Evolutionary conservation across 2,329 filamentous ascomycete species (phyloP).

Genomic region (Arthrinium phaeospermum): DNA sequence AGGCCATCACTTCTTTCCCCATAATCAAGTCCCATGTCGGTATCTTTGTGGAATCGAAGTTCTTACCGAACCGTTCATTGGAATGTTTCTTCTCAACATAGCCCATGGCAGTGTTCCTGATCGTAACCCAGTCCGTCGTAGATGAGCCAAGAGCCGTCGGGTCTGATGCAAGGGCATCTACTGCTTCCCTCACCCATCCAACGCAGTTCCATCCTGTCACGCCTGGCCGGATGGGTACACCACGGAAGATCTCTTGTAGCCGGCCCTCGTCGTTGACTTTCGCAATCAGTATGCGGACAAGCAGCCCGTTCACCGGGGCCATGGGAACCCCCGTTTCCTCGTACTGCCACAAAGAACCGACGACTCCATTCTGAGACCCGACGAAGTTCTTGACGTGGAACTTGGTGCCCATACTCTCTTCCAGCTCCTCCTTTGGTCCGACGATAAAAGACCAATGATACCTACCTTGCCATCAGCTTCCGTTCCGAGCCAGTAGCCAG

Average conservation of each 20-base stretch:
- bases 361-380: background rate
- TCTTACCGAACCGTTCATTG: background rate
- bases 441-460: slow-evolving; percentile 1
- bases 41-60: background rate
- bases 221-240: background rate
- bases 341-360: slow-evolving; percentile 8
- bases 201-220: background rate
- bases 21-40: background rate
- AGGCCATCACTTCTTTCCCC: background rate
- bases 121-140: background rate
- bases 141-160: background rate
- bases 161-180: background rate
- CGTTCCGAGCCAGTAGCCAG: background rate
- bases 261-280: background rate
- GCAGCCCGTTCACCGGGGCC: background rate
- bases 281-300: background rate
- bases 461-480: background rate
- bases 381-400: slow-evolving; percentile 8
- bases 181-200: background rate
- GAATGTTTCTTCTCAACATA: background rate
- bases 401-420: background rate
- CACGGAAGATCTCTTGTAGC: background rate
- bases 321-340: background rate
- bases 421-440: background rate
- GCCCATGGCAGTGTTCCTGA: background rate